These are phyloP conservation scores for Chytriomyces sp. DNA, from an alignment of 192 early-diverging fungal genomes.

Conservation along the genomic window DNA sequence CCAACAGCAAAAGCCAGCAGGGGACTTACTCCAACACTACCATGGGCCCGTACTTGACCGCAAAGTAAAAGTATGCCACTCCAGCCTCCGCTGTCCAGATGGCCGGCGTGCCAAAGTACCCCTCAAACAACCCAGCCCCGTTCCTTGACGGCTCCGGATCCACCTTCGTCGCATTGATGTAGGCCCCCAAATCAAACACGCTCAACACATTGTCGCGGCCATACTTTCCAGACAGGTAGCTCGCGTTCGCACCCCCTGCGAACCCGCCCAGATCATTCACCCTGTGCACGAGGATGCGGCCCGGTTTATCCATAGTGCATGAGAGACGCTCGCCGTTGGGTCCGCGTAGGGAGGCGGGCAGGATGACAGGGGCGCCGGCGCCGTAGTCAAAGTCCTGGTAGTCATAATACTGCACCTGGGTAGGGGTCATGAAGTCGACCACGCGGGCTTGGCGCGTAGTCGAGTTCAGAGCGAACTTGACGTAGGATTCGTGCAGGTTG, in stretches of 20 bases:
- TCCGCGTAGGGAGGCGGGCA: conserved; percentile 1
- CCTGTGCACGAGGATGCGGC: background rate
- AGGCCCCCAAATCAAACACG: conserved; percentile 14
- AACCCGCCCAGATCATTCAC: conserved; percentile 24
- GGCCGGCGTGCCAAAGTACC: conserved; percentile 3
- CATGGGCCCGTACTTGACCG: background rate
- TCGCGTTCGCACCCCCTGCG: background rate
- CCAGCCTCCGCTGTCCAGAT: background rate
- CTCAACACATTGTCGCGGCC: background rate
- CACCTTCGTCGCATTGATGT: background rate
- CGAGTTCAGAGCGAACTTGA: conserved; percentile 3
- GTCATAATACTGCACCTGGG: conserved; percentile 5
- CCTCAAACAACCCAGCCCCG: no score
- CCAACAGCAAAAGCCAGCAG: background rate
- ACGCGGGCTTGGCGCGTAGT: background rate
- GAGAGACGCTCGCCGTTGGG: background rate
- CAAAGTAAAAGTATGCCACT: conserved; percentile 14
- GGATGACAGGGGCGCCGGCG: conserved; percentile 3
- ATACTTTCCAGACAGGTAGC: no score
- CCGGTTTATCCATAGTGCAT: conserved; percentile 16
- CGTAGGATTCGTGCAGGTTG: conserved; percentile 2
- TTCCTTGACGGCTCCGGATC: no score
- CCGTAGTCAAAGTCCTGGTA: conserved; percentile 17
- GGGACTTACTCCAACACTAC: conserved; percentile 8
- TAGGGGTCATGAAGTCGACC: conserved; percentile 26